These are phyloP conservation scores for Talaromyces thailandensis DNA, from an alignment of 495 filamentous ascomycete species.

Conservation along the genomic window DNA sequence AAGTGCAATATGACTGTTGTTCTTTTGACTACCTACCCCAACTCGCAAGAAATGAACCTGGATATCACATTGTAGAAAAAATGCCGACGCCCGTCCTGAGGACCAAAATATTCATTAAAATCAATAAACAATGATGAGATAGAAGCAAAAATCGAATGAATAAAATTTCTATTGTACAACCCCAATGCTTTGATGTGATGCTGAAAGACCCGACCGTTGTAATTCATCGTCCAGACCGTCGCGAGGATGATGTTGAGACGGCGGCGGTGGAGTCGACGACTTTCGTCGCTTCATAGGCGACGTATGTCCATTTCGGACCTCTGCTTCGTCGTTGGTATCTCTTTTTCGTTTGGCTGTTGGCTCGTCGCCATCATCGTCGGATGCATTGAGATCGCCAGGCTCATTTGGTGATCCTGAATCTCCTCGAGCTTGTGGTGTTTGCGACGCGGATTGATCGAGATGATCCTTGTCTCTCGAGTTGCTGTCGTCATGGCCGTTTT, in stretches of 20 bases:
- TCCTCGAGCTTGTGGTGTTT: slow-evolving; percentile 7
- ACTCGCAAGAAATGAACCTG: neutral
- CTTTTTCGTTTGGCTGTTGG: slow-evolving; percentile 36
- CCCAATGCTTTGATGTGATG: slow-evolving; percentile 8
- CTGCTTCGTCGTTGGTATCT: slow-evolving; percentile 25
- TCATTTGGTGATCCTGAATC: slow-evolving; percentile 14
- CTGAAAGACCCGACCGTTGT: slow-evolving; percentile 1
- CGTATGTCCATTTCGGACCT: slow-evolving; percentile 11
- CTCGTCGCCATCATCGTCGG: slow-evolving; percentile 43
- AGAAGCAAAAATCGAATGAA: neutral
- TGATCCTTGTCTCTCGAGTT: slow-evolving; percentile 20
- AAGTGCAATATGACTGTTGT: neutral
- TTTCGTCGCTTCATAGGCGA: slow-evolving; percentile 31
- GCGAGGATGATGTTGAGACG: neutral
- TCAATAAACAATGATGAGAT: slow-evolving; percentile 8
- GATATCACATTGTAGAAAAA: neutral
- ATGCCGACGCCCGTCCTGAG: neutral
- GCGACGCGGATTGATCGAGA: neutral
- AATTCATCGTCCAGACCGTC: slow-evolving; percentile 2
- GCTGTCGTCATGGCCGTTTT: slow-evolving; percentile 23
- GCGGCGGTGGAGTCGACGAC: slow-evolving; percentile 19
- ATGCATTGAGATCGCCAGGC: slow-evolving; percentile 40
- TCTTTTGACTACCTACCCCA: neutral
- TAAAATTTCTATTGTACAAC: slow-evolving; percentile 6
- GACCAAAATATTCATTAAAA: neutral